Base-by-base conservation (phyloP, 225 moss, liverwort and hornwort genomes). In the Ulota crispa region DNA sequence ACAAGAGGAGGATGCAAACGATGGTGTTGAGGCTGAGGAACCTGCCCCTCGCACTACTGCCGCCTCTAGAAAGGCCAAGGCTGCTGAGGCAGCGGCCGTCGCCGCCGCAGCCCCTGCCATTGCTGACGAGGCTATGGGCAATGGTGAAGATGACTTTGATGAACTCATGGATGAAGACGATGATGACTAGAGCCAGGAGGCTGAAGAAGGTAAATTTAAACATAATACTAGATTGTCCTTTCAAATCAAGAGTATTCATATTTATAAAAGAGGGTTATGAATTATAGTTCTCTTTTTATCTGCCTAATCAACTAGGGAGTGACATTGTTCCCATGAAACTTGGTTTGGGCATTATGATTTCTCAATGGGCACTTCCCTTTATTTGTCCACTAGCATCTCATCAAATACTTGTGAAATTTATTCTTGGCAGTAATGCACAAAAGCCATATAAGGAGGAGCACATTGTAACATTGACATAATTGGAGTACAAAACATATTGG, bases 1-100 rank as follows among this genome's bases (percentile, higher is more conserved):
- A 78, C 97, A 98, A 84, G 97, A 98, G 83, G 97, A 95, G 89
- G 97, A 97, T 81, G 97, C 93, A 68, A 94, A 98, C 61, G 97
- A 98, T 26, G 92, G 89, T 56, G 93, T 84, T 8, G 97, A 95
- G 81, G 81, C 87, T 27, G 97, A 95, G 80, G 89, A 93, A 61
- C 85, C 77, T 77, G 86, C 86, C 23, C 86, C 89, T 70, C 80
- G 70, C 61, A 28, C 28, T 24, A 24, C 80, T 54, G 73, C 80
- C 21, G 64, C 83, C 31, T 82, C 85, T 31, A 88, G 88, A 30
- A 91, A 91, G 75, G 31, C 71, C 24, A 88, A 88, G 73, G 83
- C 86, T 30, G 80, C 84, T 21, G 81, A 30, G 4, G 37, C 82
- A 19, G 75, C 83, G 4, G 82, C 83, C 4, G 39, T 86, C 26